These are phyloP conservation scores for Chaetothyriales sp. DNA, from an alignment of 2,329 filamentous ascomycete species.

Conservation along the genomic window DNA sequence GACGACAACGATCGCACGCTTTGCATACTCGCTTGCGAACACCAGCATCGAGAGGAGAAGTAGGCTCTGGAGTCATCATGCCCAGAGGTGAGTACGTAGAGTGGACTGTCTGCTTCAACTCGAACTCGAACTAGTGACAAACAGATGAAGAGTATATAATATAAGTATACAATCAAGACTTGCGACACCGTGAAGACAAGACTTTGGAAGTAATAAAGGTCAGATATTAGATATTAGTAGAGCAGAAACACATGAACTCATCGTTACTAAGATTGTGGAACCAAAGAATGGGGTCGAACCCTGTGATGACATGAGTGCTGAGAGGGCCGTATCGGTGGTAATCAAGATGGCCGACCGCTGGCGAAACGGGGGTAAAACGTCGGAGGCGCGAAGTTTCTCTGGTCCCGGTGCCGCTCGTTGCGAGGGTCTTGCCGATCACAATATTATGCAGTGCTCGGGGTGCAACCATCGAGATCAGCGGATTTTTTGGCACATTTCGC, in stretches of 20 bases:
- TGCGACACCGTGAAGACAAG: not conserved
- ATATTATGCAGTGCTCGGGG: not conserved
- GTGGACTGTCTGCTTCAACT: too few species aligned
- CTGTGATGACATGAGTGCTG: not conserved
- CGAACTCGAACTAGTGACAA: too few species aligned
- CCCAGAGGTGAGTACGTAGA: not conserved
- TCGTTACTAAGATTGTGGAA: not conserved
- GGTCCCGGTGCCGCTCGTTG: not conserved
- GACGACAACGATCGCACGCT: slow-evolving; percentile 49
- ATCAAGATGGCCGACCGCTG: not conserved
- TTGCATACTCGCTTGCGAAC: slow-evolving; percentile 49
- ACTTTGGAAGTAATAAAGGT: not conserved
- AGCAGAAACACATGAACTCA: not conserved
- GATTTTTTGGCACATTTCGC: not conserved
- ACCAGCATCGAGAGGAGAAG: slow-evolving; percentile 15
- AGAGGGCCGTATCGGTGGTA: not conserved
- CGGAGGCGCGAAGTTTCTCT: not conserved
- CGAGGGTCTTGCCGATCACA: not conserved
- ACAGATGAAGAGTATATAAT: too few species aligned
- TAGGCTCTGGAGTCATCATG: slow-evolving; percentile 17
- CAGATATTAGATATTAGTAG: slow-evolving; percentile 1
- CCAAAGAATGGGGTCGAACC: not conserved
- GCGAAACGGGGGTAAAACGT: not conserved
- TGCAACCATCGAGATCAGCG: not conserved
- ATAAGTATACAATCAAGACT: too few species aligned